These are phyloP conservation scores for Hypericum androsaemum DNA, from an alignment of 345 rosid genomes.

Conservation along the genomic window DNA sequence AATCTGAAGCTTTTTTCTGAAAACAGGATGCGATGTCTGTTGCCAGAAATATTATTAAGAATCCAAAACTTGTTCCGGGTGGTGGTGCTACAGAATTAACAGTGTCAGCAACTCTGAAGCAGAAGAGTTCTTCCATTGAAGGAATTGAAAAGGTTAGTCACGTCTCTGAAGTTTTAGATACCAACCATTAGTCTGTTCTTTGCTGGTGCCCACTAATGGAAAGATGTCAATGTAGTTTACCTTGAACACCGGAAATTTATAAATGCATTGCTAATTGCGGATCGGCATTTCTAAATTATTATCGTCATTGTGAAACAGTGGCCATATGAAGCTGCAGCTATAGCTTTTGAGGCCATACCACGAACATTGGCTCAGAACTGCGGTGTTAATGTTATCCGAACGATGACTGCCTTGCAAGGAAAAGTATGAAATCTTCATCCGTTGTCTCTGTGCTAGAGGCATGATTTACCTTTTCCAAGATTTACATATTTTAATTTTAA, in stretches of 20 bases:
- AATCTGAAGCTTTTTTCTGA: background rate
- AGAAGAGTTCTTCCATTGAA: conserved; percentile 82
- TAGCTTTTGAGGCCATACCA: conserved; percentile 93
- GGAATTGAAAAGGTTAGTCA: conserved; percentile 74
- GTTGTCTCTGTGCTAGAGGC: background rate
- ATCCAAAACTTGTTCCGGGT: conserved; percentile 89
- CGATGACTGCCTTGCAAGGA: conserved; percentile 83
- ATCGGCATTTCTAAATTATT: background rate
- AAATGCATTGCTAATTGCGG: background rate
- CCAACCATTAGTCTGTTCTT: too few species aligned
- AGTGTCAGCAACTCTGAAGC: conserved; percentile 82
- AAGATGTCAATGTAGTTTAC: too few species aligned
- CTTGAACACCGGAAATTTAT: background rate
- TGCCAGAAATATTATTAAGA: conserved; percentile 90
- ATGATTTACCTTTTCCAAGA: too few species aligned
- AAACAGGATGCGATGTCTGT: conserved; percentile 92
- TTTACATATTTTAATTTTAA: background rate
- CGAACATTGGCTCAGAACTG: conserved; percentile 80
- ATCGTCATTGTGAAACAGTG: conserved; percentile 38
- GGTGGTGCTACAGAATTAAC: conserved; percentile 95
- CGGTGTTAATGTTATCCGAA: conserved; percentile 74
- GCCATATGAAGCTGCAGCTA: conserved; percentile 98
- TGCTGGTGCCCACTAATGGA: too few species aligned
- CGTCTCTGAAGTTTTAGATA: too few species aligned
- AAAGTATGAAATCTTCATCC: conserved; percentile 33